Conservation (phyloP, 2,329 filamentous ascomycete species). For the Orbilia javanica region DNA sequence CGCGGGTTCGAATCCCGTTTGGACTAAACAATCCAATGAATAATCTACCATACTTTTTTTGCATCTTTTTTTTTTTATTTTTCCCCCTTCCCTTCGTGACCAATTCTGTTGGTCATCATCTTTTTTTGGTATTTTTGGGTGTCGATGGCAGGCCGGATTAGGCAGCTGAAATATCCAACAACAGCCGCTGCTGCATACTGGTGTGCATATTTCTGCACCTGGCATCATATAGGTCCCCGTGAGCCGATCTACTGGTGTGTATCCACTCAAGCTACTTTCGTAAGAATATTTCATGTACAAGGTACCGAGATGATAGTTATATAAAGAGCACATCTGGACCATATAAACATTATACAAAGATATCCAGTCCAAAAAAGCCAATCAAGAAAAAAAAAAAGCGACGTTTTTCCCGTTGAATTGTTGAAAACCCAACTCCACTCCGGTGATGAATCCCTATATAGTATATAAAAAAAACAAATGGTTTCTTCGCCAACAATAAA, state of each 20-base stretch:
- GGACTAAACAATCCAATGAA: slow-evolving; percentile 57
- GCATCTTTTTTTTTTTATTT: slow-evolving; percentile 36
- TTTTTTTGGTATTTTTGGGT: slow-evolving; percentile 6
- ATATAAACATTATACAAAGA: not conserved
- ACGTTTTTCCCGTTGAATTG: slow-evolving; percentile 18
- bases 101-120: slow-evolving; percentile 1
- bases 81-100: not conserved
- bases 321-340: too few species aligned
- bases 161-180: slow-evolving; percentile 11
- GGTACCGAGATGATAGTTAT: too few species aligned
- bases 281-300: too few species aligned
- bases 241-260: not conserved
- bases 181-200: not conserved
- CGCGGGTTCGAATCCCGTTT: slow-evolving; percentile 58
- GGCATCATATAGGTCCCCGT: too few species aligned
- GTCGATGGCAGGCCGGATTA: slow-evolving; percentile 3
- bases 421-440: slow-evolving; percentile 38
- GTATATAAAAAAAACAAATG: not conserved
- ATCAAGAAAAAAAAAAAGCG: not conserved
- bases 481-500: not conserved
- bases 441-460: slow-evolving; percentile 16
- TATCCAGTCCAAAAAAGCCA: not conserved
- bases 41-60: slow-evolving; percentile 35
- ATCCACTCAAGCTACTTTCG: too few species aligned
- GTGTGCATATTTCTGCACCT: too few species aligned